Conservation (phyloP, 2,329 filamentous ascomycete species). For the Graphilbum ipis-grandicollis region DNA sequence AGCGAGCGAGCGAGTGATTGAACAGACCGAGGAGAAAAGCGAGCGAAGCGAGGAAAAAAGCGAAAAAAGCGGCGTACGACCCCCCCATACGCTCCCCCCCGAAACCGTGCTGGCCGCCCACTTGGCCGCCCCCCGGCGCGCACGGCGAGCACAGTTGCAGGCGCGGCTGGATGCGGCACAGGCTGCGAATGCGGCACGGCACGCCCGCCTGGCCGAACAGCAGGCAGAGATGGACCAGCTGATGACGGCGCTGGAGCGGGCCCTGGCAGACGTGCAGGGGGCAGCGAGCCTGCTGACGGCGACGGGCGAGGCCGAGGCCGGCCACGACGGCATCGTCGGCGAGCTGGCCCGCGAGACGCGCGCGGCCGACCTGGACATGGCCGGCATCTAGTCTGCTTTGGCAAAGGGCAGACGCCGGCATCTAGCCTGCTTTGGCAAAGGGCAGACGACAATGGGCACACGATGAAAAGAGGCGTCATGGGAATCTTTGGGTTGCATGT, state of each 20-base stretch:
- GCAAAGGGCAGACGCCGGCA: background rate
- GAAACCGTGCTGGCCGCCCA: conserved; percentile 35
- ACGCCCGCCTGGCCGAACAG: conserved; percentile 32
- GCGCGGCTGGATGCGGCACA: conserved; percentile 38
- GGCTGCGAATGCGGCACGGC: conserved; percentile 36
- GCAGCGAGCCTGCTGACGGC: conserved; percentile 32
- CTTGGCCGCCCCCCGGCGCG: conserved; percentile 30
- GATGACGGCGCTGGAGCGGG: conserved; percentile 29
- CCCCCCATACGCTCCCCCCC: conserved; percentile 38
- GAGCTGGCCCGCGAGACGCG: conserved; percentile 33
- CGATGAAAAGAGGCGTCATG: no score
- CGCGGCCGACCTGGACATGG: conserved; percentile 23
- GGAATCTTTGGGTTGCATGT: no score
- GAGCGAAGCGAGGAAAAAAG: no score
- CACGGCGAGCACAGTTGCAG: conserved; percentile 38
- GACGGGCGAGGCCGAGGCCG: conserved; percentile 11
- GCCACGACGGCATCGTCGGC: conserved; percentile 16
- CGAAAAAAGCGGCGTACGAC: conserved; percentile 19
- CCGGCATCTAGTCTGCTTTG: conserved; percentile 1
- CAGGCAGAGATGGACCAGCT: conserved; percentile 35
- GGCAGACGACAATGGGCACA: no score
- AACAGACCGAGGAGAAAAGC: no score
- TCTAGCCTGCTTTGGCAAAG: no score
- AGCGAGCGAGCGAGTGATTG: no score
- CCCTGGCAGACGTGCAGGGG: conserved; percentile 34